Evolutionary conservation across 768 basidiomycete genomes (phyloP).

Genomic region (Lactarius vividus): DNA sequence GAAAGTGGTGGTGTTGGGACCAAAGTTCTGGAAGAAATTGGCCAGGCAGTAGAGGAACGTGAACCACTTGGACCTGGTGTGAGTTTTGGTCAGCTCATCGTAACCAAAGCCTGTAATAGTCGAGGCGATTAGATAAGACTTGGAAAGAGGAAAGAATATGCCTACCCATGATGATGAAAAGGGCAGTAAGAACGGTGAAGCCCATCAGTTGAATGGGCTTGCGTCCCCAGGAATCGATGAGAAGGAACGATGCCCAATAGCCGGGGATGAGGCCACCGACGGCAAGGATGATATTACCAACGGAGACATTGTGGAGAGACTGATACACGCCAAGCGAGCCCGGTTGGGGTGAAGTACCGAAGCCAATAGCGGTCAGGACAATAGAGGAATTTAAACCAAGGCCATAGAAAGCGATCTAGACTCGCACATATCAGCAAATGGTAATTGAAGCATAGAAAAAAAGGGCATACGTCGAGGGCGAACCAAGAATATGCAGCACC

Average conservation of each 20-base stretch:
- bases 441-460: constrained; percentile 31
- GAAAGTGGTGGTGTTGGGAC: constrained; percentile 79
- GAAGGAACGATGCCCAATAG: constrained; percentile 60
- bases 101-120: constrained; percentile 57
- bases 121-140: not conserved
- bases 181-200: constrained; percentile 60
- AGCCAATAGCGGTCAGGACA: constrained; percentile 73
- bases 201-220: constrained; percentile 82
- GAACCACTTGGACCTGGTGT: constrained; percentile 52
- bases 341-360: constrained; percentile 47
- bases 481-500: constrained; percentile 87
- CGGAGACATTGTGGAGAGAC: constrained; percentile 58
- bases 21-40: constrained; percentile 90
- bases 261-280: constrained; percentile 81
- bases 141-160: not conserved
- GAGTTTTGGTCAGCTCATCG: constrained; percentile 50
- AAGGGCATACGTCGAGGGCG: constrained; percentile 69
- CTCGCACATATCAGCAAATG: not conserved
- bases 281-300: constrained; percentile 76
- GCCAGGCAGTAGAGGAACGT: constrained; percentile 84
- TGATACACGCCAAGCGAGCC: constrained; percentile 42
- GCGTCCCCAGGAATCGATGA: constrained; percentile 79
- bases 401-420: constrained; percentile 82
- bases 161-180: constrained; percentile 71
- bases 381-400: constrained; percentile 80